Evolutionary conservation across 352 stramenopile genomes (phyloP).

Genomic region (Phytophthora vignae): DNA sequence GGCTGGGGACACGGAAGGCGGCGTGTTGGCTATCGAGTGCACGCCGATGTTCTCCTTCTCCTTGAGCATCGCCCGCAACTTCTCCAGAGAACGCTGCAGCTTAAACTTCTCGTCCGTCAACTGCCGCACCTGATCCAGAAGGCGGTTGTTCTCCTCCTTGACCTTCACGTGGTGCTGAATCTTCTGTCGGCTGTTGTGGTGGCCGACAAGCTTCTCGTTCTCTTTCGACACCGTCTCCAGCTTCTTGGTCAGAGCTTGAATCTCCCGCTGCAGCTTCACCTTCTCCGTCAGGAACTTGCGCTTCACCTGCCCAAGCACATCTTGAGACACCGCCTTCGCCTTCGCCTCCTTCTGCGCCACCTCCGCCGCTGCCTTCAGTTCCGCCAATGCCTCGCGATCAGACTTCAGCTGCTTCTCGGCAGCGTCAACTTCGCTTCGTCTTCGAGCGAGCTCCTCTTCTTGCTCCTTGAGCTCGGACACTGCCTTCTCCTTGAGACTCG

Average conservation of each 20-base stretch:
- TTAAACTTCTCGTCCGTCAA: constrained; percentile 74
- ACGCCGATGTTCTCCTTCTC: constrained; percentile 79
- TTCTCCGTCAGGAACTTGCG: constrained; percentile 60
- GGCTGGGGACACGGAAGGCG: constrained; percentile 27
- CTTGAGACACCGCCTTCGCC: constrained; percentile 35
- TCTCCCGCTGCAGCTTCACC: constrained; percentile 59
- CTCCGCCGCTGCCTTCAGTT: constrained; percentile 32
- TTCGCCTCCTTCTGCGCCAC: constrained; percentile 41
- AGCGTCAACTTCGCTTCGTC: constrained; percentile 28
- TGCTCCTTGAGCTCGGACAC: constrained; percentile 30
- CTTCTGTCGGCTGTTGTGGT: constrained; percentile 83
- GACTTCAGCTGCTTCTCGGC: constrained; percentile 31
- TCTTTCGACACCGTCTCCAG: constrained; percentile 54
- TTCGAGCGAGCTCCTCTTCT: constrained; percentile 34
- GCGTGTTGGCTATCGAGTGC: constrained; percentile 31
- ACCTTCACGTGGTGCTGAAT: constrained; percentile 87
- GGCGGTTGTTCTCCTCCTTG: constrained; percentile 85
- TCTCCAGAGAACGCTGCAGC: constrained; percentile 55
- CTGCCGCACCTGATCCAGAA: constrained; percentile 72
- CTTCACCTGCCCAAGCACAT: constrained; percentile 42
- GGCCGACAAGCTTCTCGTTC: constrained; percentile 80
- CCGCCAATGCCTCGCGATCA: constrained; percentile 35
- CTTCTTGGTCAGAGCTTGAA: constrained; percentile 48
- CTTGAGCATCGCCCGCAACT: constrained; percentile 57
- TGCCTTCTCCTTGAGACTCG: constrained; percentile 30